Evolutionary conservation across 1,139 yeast species (phyloP), one percentile per base, ranked within the genome.

Genomic region (Zygosaccharomyces pseudobailii): DNA sequence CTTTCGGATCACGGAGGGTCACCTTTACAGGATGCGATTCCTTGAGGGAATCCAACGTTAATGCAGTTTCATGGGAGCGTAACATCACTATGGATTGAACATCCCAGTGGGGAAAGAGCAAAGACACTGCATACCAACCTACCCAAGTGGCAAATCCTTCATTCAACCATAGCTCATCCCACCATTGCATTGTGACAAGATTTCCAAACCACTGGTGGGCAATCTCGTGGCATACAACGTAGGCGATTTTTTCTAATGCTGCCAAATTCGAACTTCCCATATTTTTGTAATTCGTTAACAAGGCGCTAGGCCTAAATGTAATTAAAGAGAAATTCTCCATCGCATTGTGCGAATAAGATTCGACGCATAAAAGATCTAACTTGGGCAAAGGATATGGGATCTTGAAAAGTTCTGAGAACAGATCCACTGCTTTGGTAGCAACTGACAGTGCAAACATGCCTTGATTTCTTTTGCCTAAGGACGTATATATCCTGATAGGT

Each of bases 201-300:
- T 84, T 81, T 52, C 92, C 92, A 61, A 84, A 84, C 90, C 90
- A 84, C 69, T 84, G 90, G 63, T 84, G 92, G 25, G 90, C 92
- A 69, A 84, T 72, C 66, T 84, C 92, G 69, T 84, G 92, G 60
- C 83, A 83, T 46, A 84, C 84, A 36, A 84, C 90, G 57, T 84
- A 85, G n/a, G 87, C 82, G 24, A 84, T 89, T 59, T 84, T 76
- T 62, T 54, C 56, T 63, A 62, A 51, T n/a, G 60, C 48, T 5
- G 55, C 40, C 75, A 79, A 55, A 79, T 77, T 43, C 82, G 75
- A 40, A 4, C 40, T 40, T 8, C 21, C 31, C 6, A 8, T 20
- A 50, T 78, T 78, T 51, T 71, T 69, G 51, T 80, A 84, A 48
- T 83, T 86, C 56, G 73, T 76, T 54, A 84, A 71, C 51, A 85